Percentiles rank a stretch among this genome's conserved stretches.
phyloP scores from a whole-genome alignment of 768 basidiomycete species.

The Russula brevipes region DNA sequence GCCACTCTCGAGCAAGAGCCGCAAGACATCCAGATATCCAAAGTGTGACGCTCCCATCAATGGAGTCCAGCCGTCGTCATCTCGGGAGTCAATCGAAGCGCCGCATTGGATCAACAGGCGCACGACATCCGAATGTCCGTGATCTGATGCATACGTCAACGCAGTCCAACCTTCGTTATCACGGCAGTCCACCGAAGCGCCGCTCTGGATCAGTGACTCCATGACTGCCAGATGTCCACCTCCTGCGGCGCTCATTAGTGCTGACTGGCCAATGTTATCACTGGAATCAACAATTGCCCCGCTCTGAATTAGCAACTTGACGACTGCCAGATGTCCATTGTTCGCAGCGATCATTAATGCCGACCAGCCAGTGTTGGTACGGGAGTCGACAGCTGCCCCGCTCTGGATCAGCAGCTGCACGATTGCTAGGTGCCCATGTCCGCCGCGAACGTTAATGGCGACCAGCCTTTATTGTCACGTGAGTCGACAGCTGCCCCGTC shows the following conservation, averaged over 20 bases:
- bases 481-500: neutral
- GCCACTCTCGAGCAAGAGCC: neutral
- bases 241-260: neutral
- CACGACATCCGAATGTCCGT: no score
- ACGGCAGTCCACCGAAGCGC: neutral
- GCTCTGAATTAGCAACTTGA: neutral
- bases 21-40: neutral
- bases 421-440: neutral
- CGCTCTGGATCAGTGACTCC: neutral
- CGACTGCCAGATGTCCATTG: neutral
- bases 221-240: neutral
- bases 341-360: neutral
- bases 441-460: neutral
- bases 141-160: neutral
- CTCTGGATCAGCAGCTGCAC: neutral
- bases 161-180: neutral
- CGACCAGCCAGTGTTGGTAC: neutral
- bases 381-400: neutral
- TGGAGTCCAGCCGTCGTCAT: no score
- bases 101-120: no score
- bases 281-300: neutral
- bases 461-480: neutral
- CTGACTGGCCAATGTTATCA: neutral
- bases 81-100: no score
- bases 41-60: no score